A percentile compares a stretch with the other conserved stretches of the same genome.
These are phyloP conservation scores for Melanogaster broomeanus DNA, from an alignment of 768 basidiomycete genomes.

Conservation along the genomic window DNA sequence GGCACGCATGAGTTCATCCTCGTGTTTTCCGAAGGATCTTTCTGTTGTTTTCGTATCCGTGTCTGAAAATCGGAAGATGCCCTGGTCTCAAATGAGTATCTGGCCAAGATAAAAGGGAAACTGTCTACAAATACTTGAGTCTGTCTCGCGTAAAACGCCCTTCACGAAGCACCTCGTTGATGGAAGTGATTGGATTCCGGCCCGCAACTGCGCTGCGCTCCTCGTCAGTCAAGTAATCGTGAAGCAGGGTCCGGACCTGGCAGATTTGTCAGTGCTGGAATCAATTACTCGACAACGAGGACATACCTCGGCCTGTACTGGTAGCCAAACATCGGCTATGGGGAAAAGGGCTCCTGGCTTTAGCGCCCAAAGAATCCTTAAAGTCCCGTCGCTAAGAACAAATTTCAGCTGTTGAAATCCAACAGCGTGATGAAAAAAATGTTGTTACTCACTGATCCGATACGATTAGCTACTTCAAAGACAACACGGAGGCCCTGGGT, in stretches of 20 bases:
- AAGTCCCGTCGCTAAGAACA: conserved; percentile 78
- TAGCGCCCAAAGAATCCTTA: conserved; percentile 80
- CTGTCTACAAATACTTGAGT: conserved; percentile 55
- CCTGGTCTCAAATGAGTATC: conserved; percentile 43
- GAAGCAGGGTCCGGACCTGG: conserved; percentile 81
- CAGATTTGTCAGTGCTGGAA: conserved; percentile 5
- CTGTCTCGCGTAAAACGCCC: conserved; percentile 79
- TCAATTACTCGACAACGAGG: not conserved
- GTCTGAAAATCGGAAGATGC: conserved; percentile 89
- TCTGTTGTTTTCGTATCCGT: conserved; percentile 75
- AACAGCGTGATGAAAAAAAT: not conserved
- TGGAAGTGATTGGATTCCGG: conserved; percentile 87
- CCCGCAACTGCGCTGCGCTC: conserved; percentile 76
- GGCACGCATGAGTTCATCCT: conserved; percentile 81
- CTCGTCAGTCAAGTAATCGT: conserved; percentile 92
- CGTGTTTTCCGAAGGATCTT: conserved; percentile 71
- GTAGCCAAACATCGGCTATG: conserved; percentile 82
- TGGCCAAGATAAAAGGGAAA: not conserved
- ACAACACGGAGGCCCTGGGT: conserved; percentile 88
- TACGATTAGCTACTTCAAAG: conserved; percentile 87
- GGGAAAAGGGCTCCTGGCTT: conserved; percentile 79
- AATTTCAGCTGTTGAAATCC: not conserved
- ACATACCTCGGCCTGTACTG: conserved; percentile 84
- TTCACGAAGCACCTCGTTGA: conserved; percentile 90
- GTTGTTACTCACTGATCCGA: conserved; percentile 74